Evolutionary conservation across 139 green algal genomes (phyloP).

Genomic region (Monoraphidium neglectum): DNA sequence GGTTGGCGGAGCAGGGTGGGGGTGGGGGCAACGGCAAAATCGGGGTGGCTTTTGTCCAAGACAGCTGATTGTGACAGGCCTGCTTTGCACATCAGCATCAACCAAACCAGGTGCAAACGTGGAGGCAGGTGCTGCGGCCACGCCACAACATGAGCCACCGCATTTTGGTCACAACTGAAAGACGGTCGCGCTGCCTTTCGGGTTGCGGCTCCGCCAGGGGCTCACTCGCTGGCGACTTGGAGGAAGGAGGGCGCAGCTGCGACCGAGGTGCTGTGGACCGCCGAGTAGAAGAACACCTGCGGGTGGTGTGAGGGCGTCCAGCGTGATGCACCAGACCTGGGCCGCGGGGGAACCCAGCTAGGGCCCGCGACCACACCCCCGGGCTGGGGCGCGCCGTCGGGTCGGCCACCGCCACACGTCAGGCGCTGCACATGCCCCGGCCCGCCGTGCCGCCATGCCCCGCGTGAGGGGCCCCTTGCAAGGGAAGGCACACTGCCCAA

Average conservation of each 20-base stretch:
- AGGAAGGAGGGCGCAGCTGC: slow-evolving; percentile 6
- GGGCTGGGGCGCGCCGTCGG: not conserved
- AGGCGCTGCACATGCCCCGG: not conserved
- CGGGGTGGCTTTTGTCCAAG: no score
- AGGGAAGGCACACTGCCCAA: no score
- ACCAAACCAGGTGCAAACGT: no score
- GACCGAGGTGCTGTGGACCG: not conserved
- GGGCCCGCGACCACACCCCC: not conserved
- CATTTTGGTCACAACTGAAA: not conserved
- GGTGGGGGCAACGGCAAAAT: no score
- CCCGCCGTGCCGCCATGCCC: not conserved
- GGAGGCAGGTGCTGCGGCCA: no score
- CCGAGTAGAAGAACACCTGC: slow-evolving; percentile 27
- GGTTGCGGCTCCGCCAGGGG: not conserved
- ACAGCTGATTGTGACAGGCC: no score
- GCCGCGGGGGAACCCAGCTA: not conserved
- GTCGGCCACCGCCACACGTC: not conserved
- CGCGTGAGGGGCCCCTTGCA: no score
- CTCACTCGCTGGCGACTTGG: slow-evolving; percentile 22
- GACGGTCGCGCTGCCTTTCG: not conserved
- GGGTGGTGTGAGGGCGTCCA: no score
- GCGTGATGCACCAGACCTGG: not conserved
- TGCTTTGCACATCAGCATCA: no score
- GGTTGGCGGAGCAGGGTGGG: not conserved
- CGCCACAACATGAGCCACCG: not conserved